A percentile compares a stretch with the other conserved stretches of the same genome.
Conservation (phyloP, 345 rosid genomes). For the Populus davidiana region DNA sequence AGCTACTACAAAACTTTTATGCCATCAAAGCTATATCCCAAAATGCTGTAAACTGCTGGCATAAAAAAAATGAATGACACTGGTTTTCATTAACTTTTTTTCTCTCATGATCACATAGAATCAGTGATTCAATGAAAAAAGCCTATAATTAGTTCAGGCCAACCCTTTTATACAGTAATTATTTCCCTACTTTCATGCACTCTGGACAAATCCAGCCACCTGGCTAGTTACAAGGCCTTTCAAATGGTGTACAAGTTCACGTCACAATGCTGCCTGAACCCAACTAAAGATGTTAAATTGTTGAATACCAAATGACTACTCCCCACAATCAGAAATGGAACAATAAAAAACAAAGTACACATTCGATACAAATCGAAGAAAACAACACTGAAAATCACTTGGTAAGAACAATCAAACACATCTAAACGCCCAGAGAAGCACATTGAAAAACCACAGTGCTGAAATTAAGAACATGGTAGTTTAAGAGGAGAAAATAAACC, state of each 20-base stretch:
- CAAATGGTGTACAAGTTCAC: not conserved
- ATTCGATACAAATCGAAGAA: conserved; percentile 2
- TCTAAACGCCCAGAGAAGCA: conserved; percentile 15
- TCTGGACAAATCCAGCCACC: not conserved
- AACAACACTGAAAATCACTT: not conserved
- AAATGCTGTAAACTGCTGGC: not conserved
- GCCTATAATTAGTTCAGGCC: not conserved
- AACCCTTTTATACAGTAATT: not conserved
- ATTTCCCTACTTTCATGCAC: not conserved
- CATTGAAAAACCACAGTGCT: conserved; percentile 2
- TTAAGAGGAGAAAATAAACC: not conserved
- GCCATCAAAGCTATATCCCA: not conserved
- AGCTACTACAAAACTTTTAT: not conserved
- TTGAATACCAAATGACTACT: not conserved
- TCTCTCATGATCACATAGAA: not conserved
- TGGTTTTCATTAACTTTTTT: not conserved
- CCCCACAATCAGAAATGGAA: not conserved
- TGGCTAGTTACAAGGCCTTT: not conserved
- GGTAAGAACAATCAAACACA: conserved; percentile 19
- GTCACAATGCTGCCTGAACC: not conserved
- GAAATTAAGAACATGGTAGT: not conserved
- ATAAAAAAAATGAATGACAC: not conserved
- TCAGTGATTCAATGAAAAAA: not conserved
- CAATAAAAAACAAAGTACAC: not conserved
- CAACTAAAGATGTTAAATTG: not conserved